Conservation (phyloP, 495 filamentous ascomycete species). For the Aspergillus olivimuriae region DNA sequence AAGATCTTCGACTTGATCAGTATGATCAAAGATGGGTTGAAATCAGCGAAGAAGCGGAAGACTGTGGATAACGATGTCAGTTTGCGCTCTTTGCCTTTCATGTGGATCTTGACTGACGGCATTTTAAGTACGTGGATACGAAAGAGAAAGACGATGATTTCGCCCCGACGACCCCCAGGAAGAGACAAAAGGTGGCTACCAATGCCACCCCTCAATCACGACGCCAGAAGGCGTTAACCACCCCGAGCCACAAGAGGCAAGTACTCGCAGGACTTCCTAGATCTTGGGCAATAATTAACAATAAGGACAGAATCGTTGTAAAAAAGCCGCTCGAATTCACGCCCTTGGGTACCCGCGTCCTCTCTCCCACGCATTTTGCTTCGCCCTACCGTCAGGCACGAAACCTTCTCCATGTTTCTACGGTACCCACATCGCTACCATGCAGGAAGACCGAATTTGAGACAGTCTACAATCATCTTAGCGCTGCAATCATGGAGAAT, state of each 20-base stretch:
- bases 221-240: conserved; percentile 50
- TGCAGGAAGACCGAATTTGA: conserved; percentile 90
- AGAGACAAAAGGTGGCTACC: conserved; percentile 46
- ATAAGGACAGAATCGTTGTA: conserved; percentile 54
- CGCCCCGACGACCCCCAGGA: conserved; percentile 51
- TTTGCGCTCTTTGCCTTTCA: not conserved
- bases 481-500: conserved; percentile 89
- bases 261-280: no score
- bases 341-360: conserved; percentile 77
- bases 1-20: conserved; percentile 59
- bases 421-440: conserved; percentile 81
- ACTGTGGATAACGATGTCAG: conserved; percentile 46
- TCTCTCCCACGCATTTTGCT: conserved; percentile 70
- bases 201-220: conserved; percentile 55
- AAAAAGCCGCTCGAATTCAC: conserved; percentile 96
- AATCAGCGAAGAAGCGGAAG: conserved; percentile 48
- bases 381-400: conserved; percentile 89
- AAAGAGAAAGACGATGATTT: conserved; percentile 40
- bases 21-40: conserved; percentile 56
- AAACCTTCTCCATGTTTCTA: conserved; percentile 82
- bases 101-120: conserved; percentile 9
- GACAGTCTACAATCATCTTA: conserved; percentile 86
- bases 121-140: conserved; percentile 28
- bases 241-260: conserved; percentile 66
- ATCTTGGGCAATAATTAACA: not conserved